Conservation (phyloP, 306 rosid genomes). For the Dryas drummondii region DNA sequence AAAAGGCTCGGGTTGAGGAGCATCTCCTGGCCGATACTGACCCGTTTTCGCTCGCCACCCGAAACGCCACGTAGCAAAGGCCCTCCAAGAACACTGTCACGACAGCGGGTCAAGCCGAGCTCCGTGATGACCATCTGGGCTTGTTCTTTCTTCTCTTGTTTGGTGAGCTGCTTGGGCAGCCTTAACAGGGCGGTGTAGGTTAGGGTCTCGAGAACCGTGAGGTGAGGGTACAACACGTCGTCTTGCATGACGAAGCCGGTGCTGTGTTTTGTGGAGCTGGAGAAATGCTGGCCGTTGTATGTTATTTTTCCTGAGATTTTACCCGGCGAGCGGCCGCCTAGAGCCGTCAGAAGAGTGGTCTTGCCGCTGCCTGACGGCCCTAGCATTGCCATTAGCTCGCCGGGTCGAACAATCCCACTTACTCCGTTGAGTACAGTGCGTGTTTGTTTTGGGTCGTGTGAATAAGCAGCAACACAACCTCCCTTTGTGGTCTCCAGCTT, state of each 20-base stretch:
- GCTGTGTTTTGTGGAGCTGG: slow-evolving; percentile 48
- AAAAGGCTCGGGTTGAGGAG: slow-evolving; percentile 75
- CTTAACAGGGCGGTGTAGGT: slow-evolving; percentile 62
- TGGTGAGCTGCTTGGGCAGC: slow-evolving; percentile 52
- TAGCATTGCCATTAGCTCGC: slow-evolving; percentile 81
- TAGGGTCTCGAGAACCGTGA: slow-evolving; percentile 71
- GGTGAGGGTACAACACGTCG: slow-evolving; percentile 79
- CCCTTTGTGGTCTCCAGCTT: slow-evolving; percentile 30
- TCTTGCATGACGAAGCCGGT: slow-evolving; percentile 81
- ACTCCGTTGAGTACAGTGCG: slow-evolving; percentile 53
- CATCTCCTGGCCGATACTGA: slow-evolving; percentile 90
- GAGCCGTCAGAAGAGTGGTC: slow-evolving; percentile 72
- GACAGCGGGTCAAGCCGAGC: slow-evolving; percentile 64
- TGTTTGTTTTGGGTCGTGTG: slow-evolving; percentile 40
- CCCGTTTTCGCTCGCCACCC: slow-evolving; percentile 82
- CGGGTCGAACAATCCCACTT: slow-evolving; percentile 62
- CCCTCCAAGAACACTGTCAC: slow-evolving; percentile 50
- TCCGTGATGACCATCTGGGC: slow-evolving; percentile 53
- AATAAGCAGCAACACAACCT: slow-evolving; percentile 19
- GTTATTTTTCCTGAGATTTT: slow-evolving; percentile 66
- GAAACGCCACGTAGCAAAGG: slow-evolving; percentile 65
- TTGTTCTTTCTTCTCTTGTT: slow-evolving; percentile 56
- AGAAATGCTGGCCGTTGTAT: slow-evolving; percentile 59
- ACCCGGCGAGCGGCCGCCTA: slow-evolving; percentile 59
- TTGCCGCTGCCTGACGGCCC: slow-evolving; percentile 96